These are phyloP conservation scores for Clitopilus hobsonii DNA, from an alignment of 768 basidiomycete genomes.

Conservation along the genomic window DNA sequence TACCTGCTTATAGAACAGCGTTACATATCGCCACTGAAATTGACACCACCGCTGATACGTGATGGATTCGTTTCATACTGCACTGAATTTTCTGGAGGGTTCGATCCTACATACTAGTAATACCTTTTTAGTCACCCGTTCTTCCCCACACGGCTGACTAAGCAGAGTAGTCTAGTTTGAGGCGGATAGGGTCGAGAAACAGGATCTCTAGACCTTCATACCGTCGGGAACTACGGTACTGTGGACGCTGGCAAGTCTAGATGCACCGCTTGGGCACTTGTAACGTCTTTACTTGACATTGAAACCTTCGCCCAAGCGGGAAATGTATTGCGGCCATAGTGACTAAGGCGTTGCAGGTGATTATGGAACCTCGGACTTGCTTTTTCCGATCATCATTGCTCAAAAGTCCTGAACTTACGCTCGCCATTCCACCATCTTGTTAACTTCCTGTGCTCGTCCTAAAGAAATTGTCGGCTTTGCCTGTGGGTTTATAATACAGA, in stretches of 20 bases:
- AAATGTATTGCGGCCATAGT: neutral
- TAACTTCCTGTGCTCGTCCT: neutral
- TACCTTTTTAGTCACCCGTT: neutral
- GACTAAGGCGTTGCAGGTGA: neutral
- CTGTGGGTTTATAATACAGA: neutral
- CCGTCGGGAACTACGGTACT: neutral
- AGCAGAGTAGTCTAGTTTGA: neutral
- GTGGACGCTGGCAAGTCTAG: neutral
- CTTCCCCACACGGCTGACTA: neutral
- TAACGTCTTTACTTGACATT: neutral
- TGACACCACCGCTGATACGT: neutral
- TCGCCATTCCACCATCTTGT: neutral
- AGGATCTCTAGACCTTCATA: neutral
- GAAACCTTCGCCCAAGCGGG: neutral
- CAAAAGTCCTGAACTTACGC: neutral
- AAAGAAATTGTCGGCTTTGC: neutral
- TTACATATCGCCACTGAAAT: neutral
- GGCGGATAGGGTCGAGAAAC: neutral
- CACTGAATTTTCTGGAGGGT: neutral
- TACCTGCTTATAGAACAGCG: neutral
- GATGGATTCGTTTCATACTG: neutral
- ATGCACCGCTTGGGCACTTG: neutral
- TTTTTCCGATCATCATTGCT: neutral
- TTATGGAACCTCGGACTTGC: neutral
- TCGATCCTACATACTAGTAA: neutral